Base-by-base conservation (phyloP, 805 yeast species). In the Hemisphaericaspora nanyangensis region DNA sequence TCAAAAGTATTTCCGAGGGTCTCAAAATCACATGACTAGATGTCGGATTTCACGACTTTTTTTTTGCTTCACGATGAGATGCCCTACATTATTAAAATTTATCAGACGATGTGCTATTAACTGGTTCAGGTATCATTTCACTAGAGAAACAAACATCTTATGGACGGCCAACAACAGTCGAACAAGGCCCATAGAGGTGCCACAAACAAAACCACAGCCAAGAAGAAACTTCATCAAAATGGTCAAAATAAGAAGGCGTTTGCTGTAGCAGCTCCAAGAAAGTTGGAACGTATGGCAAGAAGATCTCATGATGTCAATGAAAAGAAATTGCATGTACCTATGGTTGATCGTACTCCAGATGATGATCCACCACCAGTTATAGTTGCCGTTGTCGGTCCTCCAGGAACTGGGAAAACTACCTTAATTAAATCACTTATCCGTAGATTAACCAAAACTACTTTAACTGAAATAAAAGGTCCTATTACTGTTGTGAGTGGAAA, bases 371-470 rank as follows among this genome's bases (percentile, higher is more conserved):
- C 97, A 16, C 99, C 99, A 30, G 83, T 93, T 17, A 81, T 93
- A 40, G 88, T 93, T 17, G 96, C 96, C 0, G 95, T 93, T 6
- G 96, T 93, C 10, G 99, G 99, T 0, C 99, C 99, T 10, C 95
- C 96, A 7, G 99, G 99, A 12, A 93, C 98, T 0, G 99, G 99
- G 48, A 93, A 93, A 58, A 80, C 97, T 12, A 91, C 98, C 0
- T 70, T 93, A 54, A 87, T 93, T 54, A 83, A 88, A 58, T 88
- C 97, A 6, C 68, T 93, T 39, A 88, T 93, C 5, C 76, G 91
- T 61, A 70, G 97, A 58, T 75, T 87, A 61, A 80, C 98, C 5
- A 93, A 93, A 61, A 87, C 95, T 20, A 77, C 93, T 0, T 62
- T 93, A 32, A 71, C 79, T 25, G 98, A 93, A 49, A 77, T 93